Base-by-base conservation (phyloP, 495 filamentous ascomycete genomes). In the Astrothelium macrocarpum region DNA sequence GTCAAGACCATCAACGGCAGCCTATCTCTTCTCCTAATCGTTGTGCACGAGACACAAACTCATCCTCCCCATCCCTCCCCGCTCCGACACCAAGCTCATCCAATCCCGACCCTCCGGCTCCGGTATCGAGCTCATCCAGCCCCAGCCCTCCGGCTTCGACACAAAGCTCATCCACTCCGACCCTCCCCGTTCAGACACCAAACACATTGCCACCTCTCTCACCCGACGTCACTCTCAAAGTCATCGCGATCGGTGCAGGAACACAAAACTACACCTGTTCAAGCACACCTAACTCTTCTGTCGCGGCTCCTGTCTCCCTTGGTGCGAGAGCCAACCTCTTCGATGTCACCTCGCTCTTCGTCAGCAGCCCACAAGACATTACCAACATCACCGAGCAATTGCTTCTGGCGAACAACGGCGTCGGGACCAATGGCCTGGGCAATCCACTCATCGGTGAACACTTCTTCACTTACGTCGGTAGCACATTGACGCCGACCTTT, bases 251-350 rank as follows among this genome's bases (percentile, higher is more conserved):
- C 62, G 69, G 69, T 42, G 31, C 70, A 16, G 69, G 69, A 46
- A 65, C 58, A 10, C 69, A 71, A 46, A 71, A 71, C 69, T 71
- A 71, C 68, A 71, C 68, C 62, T 71, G 69, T 59, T 20, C 25
- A 46, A 18, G 12, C 46, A 56, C 63, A 18, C n/a, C 60, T 36
- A 42, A 20, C 26, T 12, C 2, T 2, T 9, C 65, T 42, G 32
- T 3, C n/a, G 10, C 32, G 28, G 23, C 64, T n/a, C 68, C 62
- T 18, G 45, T 36, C n/a, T 53, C 62, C 14, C 28, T 60, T 32
- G 69, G 69, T 61, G 69, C 69, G 39, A 11, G 59, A n/a, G 69
- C 69, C 28, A 62, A 32, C 34, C 67, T 71, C 32, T 70, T 31
- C 63, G 63, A 71, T 62, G 65, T 59, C 32, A 56, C 63, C 26